These are phyloP conservation scores for Ailanthus altissimus DNA, from an alignment of 345 rosid genomes.

Conservation along the genomic window DNA sequence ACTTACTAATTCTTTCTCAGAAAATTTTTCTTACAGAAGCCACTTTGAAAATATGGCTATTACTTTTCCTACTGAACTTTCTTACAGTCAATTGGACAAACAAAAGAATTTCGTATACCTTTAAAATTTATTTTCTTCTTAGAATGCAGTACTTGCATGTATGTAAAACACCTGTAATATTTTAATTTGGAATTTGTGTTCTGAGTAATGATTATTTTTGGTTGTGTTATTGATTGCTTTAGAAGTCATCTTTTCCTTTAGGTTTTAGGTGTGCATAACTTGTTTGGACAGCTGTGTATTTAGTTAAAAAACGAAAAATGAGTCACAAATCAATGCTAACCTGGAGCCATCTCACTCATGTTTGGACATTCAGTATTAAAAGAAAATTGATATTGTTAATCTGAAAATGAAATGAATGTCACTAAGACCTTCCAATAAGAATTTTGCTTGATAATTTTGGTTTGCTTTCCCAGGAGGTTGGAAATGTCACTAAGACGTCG, in stretches of 20 bases:
- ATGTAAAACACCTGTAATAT: neutral
- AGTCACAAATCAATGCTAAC: neutral
- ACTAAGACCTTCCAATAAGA: neutral
- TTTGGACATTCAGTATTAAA: neutral
- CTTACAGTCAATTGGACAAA: neutral
- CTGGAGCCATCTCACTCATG: neutral
- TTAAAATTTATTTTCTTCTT: neutral
- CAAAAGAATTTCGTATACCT: neutral
- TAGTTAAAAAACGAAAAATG: neutral
- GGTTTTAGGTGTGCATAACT: neutral
- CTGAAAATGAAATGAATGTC: neutral
- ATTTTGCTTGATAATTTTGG: constrained; percentile 16
- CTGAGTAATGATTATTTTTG: neutral
- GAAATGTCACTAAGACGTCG: constrained; percentile 86
- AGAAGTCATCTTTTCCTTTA: neutral
- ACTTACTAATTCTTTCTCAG: neutral
- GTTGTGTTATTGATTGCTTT: neutral
- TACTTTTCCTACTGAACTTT: neutral
- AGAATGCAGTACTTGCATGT: neutral
- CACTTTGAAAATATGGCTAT: neutral
- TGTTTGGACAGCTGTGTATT: neutral
- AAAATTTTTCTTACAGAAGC: neutral
- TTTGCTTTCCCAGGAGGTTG: constrained; percentile 52
- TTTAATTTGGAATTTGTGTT: neutral
- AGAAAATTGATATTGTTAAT: neutral